These are phyloP conservation scores for Aspergillus versicolor DNA, from an alignment of 2,329 filamentous ascomycete genomes.

Conservation along the genomic window DNA sequence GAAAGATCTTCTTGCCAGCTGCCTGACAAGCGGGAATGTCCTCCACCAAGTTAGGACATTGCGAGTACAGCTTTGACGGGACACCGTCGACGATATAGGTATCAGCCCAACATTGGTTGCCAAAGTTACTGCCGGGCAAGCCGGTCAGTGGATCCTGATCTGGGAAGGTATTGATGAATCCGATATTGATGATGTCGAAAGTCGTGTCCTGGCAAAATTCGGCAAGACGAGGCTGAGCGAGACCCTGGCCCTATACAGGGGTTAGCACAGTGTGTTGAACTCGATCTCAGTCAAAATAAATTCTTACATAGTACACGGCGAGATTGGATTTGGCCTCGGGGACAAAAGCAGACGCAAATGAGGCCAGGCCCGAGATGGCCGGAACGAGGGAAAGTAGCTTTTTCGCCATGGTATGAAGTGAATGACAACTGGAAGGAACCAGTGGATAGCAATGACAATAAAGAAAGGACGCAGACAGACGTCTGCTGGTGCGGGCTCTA, in stretches of 20 bases:
- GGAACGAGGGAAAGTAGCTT: constrained; percentile 35
- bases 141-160: constrained; percentile 39
- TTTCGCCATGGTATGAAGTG: constrained; percentile 37
- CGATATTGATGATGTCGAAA: constrained; percentile 57
- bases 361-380: constrained; percentile 31
- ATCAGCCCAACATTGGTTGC: constrained; percentile 51
- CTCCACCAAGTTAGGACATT: constrained; percentile 45
- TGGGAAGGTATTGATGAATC: constrained; percentile 57
- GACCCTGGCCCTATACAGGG: constrained; percentile 50
- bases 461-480: constrained; percentile 59
- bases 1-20: constrained; percentile 44
- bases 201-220: constrained; percentile 53
- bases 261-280: constrained; percentile 9
- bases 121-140: constrained; percentile 57
- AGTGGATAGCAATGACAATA: constrained; percentile 34
- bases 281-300: not conserved
- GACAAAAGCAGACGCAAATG: constrained; percentile 43
- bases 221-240: constrained; percentile 47
- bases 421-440: constrained; percentile 35
- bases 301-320: constrained; percentile 52
- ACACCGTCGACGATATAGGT: constrained; percentile 40
- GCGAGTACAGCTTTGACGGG: constrained; percentile 42
- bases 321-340: constrained; percentile 47
- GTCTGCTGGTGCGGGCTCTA: constrained; percentile 27
- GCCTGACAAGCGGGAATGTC: constrained; percentile 43